phyloP scores from a whole-genome alignment of 108 stramenopile species.

The Cyclostephanos invisitatus region DNA sequence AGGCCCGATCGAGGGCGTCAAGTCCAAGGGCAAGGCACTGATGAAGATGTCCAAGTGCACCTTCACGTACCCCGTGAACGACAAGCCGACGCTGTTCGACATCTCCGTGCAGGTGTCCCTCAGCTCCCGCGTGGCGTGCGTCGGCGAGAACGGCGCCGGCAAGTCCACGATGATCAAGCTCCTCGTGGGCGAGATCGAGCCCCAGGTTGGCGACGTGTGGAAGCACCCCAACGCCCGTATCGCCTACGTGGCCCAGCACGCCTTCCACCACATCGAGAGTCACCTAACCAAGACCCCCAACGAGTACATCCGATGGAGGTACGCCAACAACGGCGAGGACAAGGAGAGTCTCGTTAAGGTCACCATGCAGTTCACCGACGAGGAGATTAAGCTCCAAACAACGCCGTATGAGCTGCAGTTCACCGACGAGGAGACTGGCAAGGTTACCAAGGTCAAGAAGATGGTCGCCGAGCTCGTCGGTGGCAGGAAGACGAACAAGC shows the following conservation, averaged over 20 bases:
- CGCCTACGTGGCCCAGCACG: constrained; percentile 99
- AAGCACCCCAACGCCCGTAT: constrained; percentile 99
- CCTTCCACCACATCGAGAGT: constrained; percentile 99
- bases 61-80: constrained; percentile 97
- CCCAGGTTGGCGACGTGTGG: constrained; percentile 95
- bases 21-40: constrained; percentile 98
- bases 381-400: constrained; percentile 93
- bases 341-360: constrained; percentile 98
- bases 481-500: constrained; percentile 94
- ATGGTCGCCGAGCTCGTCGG: constrained; percentile 95
- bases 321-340: constrained; percentile 98
- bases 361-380: constrained; percentile 94
- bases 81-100: constrained; percentile 92
- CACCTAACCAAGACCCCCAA: constrained; percentile 98
- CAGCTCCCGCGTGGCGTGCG: constrained; percentile 98
- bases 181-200: constrained; percentile 96
- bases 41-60: constrained; percentile 98
- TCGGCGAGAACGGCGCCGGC: constrained; percentile 99
- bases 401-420: constrained; percentile 92
- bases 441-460: constrained; percentile 95
- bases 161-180: constrained; percentile 99
- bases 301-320: constrained; percentile 99
- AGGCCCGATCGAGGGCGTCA: constrained; percentile 97
- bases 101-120: constrained; percentile 97
- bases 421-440: constrained; percentile 95